phyloP scores from a whole-genome alignment of 2,329 filamentous ascomycete species.

The Ophiocordyceps camponoti-rufipedis region DNA sequence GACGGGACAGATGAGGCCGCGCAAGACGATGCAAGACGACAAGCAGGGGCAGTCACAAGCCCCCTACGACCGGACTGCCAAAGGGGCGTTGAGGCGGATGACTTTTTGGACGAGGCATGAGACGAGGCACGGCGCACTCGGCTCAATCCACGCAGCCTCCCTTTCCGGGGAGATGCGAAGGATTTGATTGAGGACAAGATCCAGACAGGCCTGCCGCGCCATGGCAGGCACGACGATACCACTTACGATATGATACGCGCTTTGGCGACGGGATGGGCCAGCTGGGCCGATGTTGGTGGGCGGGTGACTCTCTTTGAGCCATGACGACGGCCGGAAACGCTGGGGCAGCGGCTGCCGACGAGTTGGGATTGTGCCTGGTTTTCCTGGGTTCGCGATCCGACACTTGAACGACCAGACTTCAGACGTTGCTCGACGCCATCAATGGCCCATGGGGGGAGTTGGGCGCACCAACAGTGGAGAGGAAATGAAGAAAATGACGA shows the following conservation, averaged over 20 bases:
- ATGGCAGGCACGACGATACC: slow-evolving; percentile 15
- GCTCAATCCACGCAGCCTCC: slow-evolving; percentile 4
- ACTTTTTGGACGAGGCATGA: slow-evolving; percentile 1
- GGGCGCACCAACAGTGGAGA: background rate
- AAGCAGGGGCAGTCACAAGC: background rate
- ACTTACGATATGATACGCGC: slow-evolving; percentile 14
- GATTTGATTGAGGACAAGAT: slow-evolving; percentile 8
- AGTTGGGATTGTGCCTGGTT: no score
- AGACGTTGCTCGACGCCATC: background rate
- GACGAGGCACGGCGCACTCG: slow-evolving; percentile 2
- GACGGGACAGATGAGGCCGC: background rate
- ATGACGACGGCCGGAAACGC: background rate
- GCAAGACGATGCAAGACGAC: slow-evolving; percentile 12
- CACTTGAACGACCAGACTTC: background rate
- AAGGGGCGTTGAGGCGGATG: background rate
- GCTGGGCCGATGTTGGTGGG: background rate
- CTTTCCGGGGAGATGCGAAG: slow-evolving; percentile 7
- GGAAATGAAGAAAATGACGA: slow-evolving; percentile 6
- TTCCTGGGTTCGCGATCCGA: no score
- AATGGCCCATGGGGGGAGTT: no score
- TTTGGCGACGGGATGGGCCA: slow-evolving; percentile 7
- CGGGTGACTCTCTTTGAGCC: background rate
- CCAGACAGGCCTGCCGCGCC: slow-evolving; percentile 7
- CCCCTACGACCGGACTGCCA: background rate
- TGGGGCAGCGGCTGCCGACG: no score